These are phyloP conservation scores for Gracilaria caudata DNA, from an alignment of 23 red algal species.

Conservation along the genomic window DNA sequence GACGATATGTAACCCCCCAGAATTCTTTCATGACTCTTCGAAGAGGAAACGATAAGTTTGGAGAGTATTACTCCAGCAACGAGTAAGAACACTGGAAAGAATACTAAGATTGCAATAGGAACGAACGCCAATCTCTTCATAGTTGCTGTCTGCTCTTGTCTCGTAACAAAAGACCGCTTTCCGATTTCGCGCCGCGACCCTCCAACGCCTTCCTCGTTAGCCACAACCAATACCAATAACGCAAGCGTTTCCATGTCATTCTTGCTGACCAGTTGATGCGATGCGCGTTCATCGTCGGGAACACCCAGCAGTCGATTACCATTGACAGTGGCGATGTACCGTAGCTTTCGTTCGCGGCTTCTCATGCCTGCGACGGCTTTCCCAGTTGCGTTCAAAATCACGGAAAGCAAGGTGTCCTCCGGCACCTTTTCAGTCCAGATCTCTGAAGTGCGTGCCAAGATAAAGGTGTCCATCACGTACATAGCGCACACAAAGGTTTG, in stretches of 20 bases:
- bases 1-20: background rate
- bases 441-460: background rate
- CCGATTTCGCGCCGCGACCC: background rate
- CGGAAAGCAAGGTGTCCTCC: background rate
- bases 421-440: background rate
- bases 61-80: background rate
- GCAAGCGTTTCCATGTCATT: background rate
- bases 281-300: background rate
- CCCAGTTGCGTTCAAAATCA: conserved; percentile 19
- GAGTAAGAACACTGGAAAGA: background rate
- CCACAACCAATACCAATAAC: conserved; percentile 8
- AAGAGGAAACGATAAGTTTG: background rate
- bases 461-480: background rate
- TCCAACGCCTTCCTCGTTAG: conserved; percentile 14
- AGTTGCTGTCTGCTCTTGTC: conserved; percentile 9
- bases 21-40: background rate
- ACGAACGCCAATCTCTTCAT: conserved; percentile 19
- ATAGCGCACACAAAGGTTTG: background rate
- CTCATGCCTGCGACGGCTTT: background rate
- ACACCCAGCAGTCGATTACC: background rate
- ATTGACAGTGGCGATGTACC: background rate
- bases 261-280: background rate
- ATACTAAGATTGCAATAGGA: conserved; percentile 2
- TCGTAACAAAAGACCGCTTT: background rate
- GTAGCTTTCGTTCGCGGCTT: background rate